Evolutionary conservation across 768 basidiomycete genomes (phyloP).

Genomic region (Lactarius sanguifluus): DNA sequence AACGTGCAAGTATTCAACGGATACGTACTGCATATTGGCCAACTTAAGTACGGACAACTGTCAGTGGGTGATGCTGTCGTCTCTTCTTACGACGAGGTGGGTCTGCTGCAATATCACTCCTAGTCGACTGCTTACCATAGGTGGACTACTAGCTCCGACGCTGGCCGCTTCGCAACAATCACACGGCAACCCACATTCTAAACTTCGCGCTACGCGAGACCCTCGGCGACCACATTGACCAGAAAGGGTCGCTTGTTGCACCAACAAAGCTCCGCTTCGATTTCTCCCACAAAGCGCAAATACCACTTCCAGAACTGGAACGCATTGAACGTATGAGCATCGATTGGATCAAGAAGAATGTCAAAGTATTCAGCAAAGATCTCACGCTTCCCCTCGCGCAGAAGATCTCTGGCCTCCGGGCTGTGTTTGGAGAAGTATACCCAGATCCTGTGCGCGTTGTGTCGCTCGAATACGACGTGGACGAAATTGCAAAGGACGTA

Average conservation of each 20-base stretch:
- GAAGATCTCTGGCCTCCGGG: constrained; percentile 90
- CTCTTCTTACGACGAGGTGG: constrained; percentile 89
- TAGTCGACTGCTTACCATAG: not conserved
- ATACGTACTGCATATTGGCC: constrained; percentile 92
- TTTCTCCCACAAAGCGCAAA: constrained; percentile 93
- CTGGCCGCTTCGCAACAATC: constrained; percentile 96
- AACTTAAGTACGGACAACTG: constrained; percentile 84
- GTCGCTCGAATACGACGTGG: constrained; percentile 81
- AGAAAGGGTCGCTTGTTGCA: constrained; percentile 96
- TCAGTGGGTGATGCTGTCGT: constrained; percentile 79
- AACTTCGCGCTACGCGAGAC: constrained; percentile 92
- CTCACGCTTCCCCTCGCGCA: constrained; percentile 73
- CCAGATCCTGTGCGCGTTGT: constrained; percentile 98
- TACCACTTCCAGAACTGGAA: constrained; percentile 69
- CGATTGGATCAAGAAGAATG: constrained; percentile 90
- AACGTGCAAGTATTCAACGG: constrained; percentile 95
- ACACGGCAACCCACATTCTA: constrained; percentile 97
- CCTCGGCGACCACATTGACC: constrained; percentile 96
- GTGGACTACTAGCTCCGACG: constrained; percentile 64
- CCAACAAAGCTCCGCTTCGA: constrained; percentile 96
- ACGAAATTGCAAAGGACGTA: constrained; percentile 82
- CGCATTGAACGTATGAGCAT: constrained; percentile 83
- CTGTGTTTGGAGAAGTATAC: constrained; percentile 97
- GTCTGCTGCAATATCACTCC: constrained; percentile 26
- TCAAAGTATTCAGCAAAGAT: constrained; percentile 86